Percentiles rank a stretch among this genome's conserved stretches.
Conservation (phyloP, 192 early-diverging fungal genomes). For the Backusella luteola region DNA sequence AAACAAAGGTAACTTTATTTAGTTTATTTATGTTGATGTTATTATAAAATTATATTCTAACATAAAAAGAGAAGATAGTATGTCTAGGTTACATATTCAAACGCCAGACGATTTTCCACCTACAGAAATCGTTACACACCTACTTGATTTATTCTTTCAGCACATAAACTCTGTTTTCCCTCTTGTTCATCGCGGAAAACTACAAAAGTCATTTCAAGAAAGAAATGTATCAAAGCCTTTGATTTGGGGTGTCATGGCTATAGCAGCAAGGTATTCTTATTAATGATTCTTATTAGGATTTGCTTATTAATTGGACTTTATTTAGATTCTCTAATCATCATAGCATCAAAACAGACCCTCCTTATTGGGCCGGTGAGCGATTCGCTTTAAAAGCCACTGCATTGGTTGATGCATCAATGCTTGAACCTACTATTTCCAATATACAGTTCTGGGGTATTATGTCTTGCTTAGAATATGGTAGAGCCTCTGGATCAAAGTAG, state of each 20-base stretch:
- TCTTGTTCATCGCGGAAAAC: slow-evolving; percentile 45
- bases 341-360: slow-evolving; percentile 41
- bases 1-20: not conserved
- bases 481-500: slow-evolving; percentile 29
- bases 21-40: not conserved
- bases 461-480: slow-evolving; percentile 31
- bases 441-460: slow-evolving; percentile 43
- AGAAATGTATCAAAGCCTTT: slow-evolving; percentile 44
- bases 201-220: slow-evolving; percentile 41
- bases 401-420: slow-evolving; percentile 37
- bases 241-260: slow-evolving; percentile 46
- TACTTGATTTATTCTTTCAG: slow-evolving; percentile 48
- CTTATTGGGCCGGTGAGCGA: slow-evolving; percentile 48
- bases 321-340: slow-evolving; percentile 43
- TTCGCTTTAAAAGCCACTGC: slow-evolving; percentile 45
- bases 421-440: slow-evolving; percentile 43
- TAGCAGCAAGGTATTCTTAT: slow-evolving; percentile 37
- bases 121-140: slow-evolving; percentile 43
- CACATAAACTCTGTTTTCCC: slow-evolving; percentile 44
- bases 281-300: not conserved
- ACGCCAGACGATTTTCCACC: slow-evolving; percentile 34
- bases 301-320: not conserved
- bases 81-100: not conserved
- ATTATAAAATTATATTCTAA: not conserved
- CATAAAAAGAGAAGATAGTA: not conserved